Base-by-base conservation (phyloP, 1,284 basidiomycete genomes). In the Microbotryum scabiosae region DNA sequence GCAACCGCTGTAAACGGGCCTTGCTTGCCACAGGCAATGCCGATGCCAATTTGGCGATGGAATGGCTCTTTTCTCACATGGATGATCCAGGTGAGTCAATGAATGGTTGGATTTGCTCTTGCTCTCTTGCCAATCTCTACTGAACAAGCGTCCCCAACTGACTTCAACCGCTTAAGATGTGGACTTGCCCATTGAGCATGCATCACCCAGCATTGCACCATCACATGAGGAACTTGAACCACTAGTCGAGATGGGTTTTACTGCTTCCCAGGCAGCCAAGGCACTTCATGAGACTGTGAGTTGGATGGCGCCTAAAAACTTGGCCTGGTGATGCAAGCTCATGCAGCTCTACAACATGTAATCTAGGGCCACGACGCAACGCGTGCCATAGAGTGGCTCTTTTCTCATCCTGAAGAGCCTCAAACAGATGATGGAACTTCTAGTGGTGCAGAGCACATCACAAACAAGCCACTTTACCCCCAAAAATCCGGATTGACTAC, bases 1-100 rank as follows among this genome's bases (percentile, higher is more conserved):
- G 77, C 0, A 75, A 90, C 5, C 82, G 90, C 25, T 90, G 88
- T 73, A 85, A 93, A 70, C 90, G 90, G 71, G 93, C 93, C 0
- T 75, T 97, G 18, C 78, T 94, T 3, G 92, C 90, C 0, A 97
- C 92, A 0, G 90, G 90, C 0, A 88, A 88, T 72, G 78, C 75
- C 16, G 84, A 86, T 68, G 79, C 87, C 0, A 89, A 94, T 70
- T 81, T 80, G 0, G 93, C 94, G 0, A 96, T 93, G 89, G 86
- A 90, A 66, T 98, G 94, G 94, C 76, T 98, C 47, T 96, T 98
- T 73, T 80, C 78, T 57, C 94, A 97, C 75, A 90, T 94, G 88
- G 93, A 97, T 9, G 94, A 97, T 75, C 80, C 87, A 10, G 88
- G 90, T 88, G 57, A 47, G 79, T 71, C 48, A 25, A 6, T 51